Evolutionary conservation across 768 basidiomycete genomes (phyloP).

Genomic region (Russula brevipes): DNA sequence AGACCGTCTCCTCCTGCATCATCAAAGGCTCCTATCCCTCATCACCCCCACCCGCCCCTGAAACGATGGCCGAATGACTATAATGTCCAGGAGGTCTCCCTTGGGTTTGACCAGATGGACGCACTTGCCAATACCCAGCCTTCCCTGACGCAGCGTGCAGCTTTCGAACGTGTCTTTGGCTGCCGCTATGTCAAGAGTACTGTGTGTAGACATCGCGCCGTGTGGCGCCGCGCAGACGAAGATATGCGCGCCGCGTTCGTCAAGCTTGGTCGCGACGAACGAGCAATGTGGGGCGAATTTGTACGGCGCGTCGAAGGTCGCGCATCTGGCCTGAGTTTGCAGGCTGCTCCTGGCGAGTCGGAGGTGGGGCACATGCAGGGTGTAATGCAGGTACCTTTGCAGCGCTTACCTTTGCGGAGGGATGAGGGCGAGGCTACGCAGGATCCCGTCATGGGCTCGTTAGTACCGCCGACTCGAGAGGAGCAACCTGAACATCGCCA

Average conservation of each 20-base stretch:
- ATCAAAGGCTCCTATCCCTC: constrained; percentile 32
- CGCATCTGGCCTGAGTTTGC: constrained; percentile 19
- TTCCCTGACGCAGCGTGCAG: constrained; percentile 54
- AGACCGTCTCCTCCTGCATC: constrained; percentile 19
- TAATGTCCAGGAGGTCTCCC: constrained; percentile 58
- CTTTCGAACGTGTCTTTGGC: constrained; percentile 67
- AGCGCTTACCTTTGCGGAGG: constrained; percentile 20
- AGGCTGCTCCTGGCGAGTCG: constrained; percentile 19
- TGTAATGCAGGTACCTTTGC: constrained; percentile 19
- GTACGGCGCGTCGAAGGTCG: constrained; percentile 57
- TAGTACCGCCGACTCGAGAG: constrained; percentile 29
- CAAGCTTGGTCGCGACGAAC: constrained; percentile 48
- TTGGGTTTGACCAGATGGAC: constrained; percentile 53
- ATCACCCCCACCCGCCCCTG: constrained; percentile 56
- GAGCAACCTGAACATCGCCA: constrained; percentile 19
- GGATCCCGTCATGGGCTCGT: constrained; percentile 30
- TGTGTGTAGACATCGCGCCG: constrained; percentile 63
- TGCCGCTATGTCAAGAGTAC: constrained; percentile 70
- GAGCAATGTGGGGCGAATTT: constrained; percentile 66
- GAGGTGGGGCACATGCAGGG: constrained; percentile 21
- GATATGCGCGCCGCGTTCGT: constrained; percentile 48
- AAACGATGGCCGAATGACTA: constrained; percentile 78
- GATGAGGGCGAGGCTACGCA: constrained; percentile 24
- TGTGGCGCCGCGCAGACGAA: constrained; percentile 55
- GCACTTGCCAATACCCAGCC: constrained; percentile 34